Base-by-base conservation (phyloP, 2,329 filamentous ascomycete species). In the Cladophialophora immunda region DNA sequence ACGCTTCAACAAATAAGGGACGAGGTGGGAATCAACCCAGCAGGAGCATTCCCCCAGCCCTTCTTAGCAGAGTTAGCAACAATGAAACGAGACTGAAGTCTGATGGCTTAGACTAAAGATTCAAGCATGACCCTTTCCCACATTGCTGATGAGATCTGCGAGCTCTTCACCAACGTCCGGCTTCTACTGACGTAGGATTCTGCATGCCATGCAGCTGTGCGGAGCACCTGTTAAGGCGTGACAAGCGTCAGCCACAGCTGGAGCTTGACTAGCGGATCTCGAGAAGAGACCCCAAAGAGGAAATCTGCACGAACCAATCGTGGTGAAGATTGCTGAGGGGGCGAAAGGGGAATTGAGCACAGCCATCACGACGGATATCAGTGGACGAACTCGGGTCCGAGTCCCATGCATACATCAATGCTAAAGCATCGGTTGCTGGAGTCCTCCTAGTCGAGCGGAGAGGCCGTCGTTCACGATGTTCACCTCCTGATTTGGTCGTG, bases 1-100 rank as follows among this genome's bases (percentile, higher is more conserved):
- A 34, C 22, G 6, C 65, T 68, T 38, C 57, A 30, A 6, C 36
- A 41, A 17, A 64, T 68, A 7, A 58, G 53, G 17, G 58, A 64
- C 4, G 58, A 64, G 25, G 32, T 64, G 57, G 65, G 57, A 6
- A 36, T 68, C 19, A 29, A 36, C 36, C 50, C 45, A 19, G 30
- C 61, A 15, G 45, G 54, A 27, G 57, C 34, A 7, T 54, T 68
- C 29, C 15, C 34, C 27, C 61, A 2, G 27, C 9, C 30, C 25
- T 19, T 50, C 19, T 25, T 25, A 13, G 19, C 22, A 9, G 45
- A 50, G 1, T 27, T 50, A 3, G 45, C 22, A 2, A 5, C 45
- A 27, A n/a, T n/a, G n/a, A 25, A 25, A 50, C 15, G 9, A 50
- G 45, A 50, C 19, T 13, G 22, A 50, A 25, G 9, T 4, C 19